Evolutionary conservation across 441 rosid genomes (phyloP).

Genomic region (Geranium incanum): DNA sequence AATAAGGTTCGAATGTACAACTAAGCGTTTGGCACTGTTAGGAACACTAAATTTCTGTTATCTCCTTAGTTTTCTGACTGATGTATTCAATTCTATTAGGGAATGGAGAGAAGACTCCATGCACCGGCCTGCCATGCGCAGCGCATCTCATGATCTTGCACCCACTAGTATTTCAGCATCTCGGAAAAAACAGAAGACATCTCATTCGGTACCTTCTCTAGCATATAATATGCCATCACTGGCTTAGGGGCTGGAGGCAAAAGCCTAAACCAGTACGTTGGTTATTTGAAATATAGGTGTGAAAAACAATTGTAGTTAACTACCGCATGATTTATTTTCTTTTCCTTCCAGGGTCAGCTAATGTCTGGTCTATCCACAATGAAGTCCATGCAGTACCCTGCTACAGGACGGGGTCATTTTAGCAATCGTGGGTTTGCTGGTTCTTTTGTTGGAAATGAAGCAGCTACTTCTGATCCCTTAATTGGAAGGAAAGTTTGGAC

Average conservation of each 20-base stretch:
- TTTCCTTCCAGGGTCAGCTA: conserved; percentile 28
- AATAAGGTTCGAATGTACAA: conserved; percentile 54
- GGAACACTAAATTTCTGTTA: conserved; percentile 3
- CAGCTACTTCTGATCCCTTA: conserved; percentile 49
- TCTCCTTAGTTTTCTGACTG: conserved; percentile 8
- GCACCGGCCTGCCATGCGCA: conserved; percentile 47
- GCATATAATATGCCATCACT: conserved; percentile 24
- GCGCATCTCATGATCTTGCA: conserved; percentile 48
- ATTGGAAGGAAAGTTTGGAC: conserved; percentile 94
- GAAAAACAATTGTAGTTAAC: conserved; percentile 15
- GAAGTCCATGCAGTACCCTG: conserved; percentile 50
- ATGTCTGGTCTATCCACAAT: conserved; percentile 34
- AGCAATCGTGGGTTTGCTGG: conserved; percentile 37
- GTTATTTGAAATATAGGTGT: conserved; percentile 12
- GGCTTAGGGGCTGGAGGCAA: conserved; percentile 29
- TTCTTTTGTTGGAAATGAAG: conserved; percentile 40
- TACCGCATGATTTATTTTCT: conserved; percentile 10
- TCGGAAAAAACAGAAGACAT: conserved; percentile 78
- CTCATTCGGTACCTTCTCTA: conserved; percentile 49
- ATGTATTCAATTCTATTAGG: conserved; percentile 34
- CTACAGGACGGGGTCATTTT: conserved; percentile 43
- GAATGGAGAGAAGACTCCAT: conserved; percentile 86
- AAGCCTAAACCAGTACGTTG: conserved; percentile 23
- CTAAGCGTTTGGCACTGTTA: conserved; percentile 12
- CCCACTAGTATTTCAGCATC: conserved; percentile 63